These are phyloP conservation scores for Mycena sp. DNA, from an alignment of 1,284 basidiomycete genomes.

Conservation along the genomic window DNA sequence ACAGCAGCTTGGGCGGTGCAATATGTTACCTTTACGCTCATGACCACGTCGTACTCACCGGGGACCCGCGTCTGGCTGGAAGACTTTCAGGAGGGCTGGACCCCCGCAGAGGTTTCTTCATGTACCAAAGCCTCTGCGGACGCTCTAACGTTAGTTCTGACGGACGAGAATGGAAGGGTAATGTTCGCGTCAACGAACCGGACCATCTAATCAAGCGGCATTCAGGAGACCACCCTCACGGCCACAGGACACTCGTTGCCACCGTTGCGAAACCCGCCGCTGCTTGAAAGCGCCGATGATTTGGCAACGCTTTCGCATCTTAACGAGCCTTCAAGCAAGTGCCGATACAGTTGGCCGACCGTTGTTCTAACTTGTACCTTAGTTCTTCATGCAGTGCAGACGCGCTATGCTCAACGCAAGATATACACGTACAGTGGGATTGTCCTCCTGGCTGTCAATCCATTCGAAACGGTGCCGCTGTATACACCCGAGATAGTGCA, in stretches of 20 bases:
- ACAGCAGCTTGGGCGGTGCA: not conserved
- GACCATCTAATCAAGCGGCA: not conserved
- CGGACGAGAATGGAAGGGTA: conserved; percentile 87
- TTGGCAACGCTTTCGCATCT: conserved; percentile 97
- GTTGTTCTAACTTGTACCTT: conserved; percentile 6
- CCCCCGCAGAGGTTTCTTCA: conserved; percentile 83
- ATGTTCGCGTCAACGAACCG: conserved; percentile 15
- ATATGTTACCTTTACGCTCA: conserved; percentile 18
- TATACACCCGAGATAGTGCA: conserved; percentile 98
- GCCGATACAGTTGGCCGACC: too few relatives aligned
- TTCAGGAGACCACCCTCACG: conserved; percentile 77
- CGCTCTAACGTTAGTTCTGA: conserved; percentile 78
- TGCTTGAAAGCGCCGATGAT: conserved; percentile 97
- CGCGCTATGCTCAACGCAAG: conserved; percentile 96
- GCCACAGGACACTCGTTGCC: conserved; percentile 81
- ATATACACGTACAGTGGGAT: conserved; percentile 99
- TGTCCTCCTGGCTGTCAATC: conserved; percentile 97
- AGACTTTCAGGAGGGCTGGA: conserved; percentile 92
- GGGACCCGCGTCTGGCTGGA: conserved; percentile 88
- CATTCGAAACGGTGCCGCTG: conserved; percentile 92
- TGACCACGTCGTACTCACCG: conserved; percentile 31
- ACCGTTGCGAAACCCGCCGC: conserved; percentile 95
- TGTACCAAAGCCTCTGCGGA: conserved; percentile 70
- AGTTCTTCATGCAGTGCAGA: conserved; percentile 97
- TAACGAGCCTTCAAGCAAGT: conserved; percentile 93